Base-by-base conservation (phyloP, 2,329 filamentous ascomycete species). In the Claviceps citrina region DNA sequence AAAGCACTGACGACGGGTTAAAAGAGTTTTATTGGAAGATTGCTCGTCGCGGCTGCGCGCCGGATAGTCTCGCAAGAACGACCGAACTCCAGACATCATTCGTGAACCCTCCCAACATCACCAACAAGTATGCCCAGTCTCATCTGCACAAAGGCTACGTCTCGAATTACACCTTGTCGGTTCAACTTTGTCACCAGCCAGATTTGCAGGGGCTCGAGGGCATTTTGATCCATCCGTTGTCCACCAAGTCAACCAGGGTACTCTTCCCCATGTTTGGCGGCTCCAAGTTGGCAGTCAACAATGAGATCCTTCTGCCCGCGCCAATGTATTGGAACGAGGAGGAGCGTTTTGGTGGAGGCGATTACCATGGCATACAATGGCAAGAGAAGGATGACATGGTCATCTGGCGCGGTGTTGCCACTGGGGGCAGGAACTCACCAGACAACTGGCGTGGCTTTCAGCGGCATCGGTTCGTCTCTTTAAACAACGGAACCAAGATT, bases 391-490 rank as follows among this genome's bases (percentile, higher is more conserved):
- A 53, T 1, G 58, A 68, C 46, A 55, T 54, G 2, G 65, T 71
- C 27, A 60, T 80, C 37, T 82, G 78, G 78, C 73, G 78, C 25
- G 78, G 78, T 26, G 75, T 80, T 7, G 77, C 76, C 1, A 79
- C 77, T 1, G 78, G 78, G 2, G 78, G 78, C 1, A 59, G 60
- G 30, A 76, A 81, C 47, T 60, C 65, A 47, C 50, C 65, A 54
- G 49, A 67, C 22, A 84, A 77, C 49, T 86, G 81, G 81, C 71
- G 65, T 9, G 71, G 75, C 0, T 85, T 84, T 51, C 81, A 86
- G 46, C 73, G 81, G 3, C 81, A 85, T 52, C 77, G 82, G 2
- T 83, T 86, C 52, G 70, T 84, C 2, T 66, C 75, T 34, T 81
- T 85, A 76, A 70, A 78, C 51, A 85, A 86, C 49, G 70, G 65